phyloP scores from a whole-genome alignment of 2,329 filamentous ascomycete genomes.

The Hypoxylon sp. region DNA sequence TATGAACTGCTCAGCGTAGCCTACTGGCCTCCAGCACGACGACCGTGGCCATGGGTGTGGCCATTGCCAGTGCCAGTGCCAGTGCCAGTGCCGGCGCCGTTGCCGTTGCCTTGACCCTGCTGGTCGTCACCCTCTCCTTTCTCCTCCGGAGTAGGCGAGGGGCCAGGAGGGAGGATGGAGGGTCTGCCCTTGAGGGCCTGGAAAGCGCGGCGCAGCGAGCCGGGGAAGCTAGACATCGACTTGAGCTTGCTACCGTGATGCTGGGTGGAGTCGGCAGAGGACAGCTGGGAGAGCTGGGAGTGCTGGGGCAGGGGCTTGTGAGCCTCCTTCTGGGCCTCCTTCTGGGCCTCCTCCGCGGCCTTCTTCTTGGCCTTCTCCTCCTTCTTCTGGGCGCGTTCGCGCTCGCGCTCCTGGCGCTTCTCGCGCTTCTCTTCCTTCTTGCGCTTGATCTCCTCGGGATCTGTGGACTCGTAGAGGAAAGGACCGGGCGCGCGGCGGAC shows the following conservation, averaged over 20 bases:
- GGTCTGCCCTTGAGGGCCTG: conserved; percentile 27
- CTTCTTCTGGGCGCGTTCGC: conserved; percentile 27
- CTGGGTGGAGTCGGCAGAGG: not conserved
- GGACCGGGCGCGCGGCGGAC: conserved; percentile 29
- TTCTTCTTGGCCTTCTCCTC: conserved; percentile 36
- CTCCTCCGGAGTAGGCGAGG: conserved; percentile 11
- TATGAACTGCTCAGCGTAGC: not conserved
- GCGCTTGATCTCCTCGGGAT: conserved; percentile 32
- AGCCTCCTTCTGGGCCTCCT: conserved; percentile 13
- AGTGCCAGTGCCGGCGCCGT: too few species aligned
- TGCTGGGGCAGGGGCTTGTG: not conserved
- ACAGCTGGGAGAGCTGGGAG: conserved; percentile 4
- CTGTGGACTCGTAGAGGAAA: conserved; percentile 34
- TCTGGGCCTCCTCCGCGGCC: conserved; percentile 18
- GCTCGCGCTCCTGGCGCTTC: conserved; percentile 32
- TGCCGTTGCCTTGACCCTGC: not conserved
- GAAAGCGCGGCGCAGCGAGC: conserved; percentile 39
- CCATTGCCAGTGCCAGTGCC: not conserved
- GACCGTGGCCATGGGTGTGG: not conserved
- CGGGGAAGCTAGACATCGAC: conserved; percentile 27
- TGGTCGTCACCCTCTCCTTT: conserved; percentile 8
- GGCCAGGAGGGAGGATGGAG: not conserved
- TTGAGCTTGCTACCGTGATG: conserved; percentile 7
- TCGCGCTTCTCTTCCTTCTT: conserved; percentile 24
- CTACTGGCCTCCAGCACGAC: not conserved